A percentile compares a stretch with the other conserved stretches of the same genome.
Conservation (phyloP, 345 rosid genomes). For the Punica granatum region DNA sequence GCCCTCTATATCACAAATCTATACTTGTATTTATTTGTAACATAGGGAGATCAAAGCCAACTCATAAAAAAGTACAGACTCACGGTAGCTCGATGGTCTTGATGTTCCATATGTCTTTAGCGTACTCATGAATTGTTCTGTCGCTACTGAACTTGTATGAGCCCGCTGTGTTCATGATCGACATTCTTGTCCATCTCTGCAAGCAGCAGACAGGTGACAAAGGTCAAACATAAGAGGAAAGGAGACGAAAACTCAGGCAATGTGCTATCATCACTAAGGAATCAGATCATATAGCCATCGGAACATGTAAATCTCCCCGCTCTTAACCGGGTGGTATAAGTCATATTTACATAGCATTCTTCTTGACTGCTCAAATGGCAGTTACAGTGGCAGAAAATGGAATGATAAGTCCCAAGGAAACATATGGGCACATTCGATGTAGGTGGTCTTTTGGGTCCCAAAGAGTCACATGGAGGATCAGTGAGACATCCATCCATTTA, state of each 20-base stretch:
- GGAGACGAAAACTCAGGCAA: background rate
- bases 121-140: conserved; percentile 50
- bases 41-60: background rate
- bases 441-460: too few relatives aligned
- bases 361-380: background rate
- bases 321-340: too few relatives aligned
- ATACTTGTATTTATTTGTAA: background rate
- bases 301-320: too few relatives aligned
- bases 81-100: conserved; percentile 32
- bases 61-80: conserved; percentile 6
- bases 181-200: conserved; percentile 57
- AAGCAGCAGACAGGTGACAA: background rate
- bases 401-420: too few relatives aligned
- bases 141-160: conserved; percentile 60
- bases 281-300: background rate
- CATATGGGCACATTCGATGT: too few relatives aligned
- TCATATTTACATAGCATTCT: too few relatives aligned
- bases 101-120: conserved; percentile 48
- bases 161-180: conserved; percentile 55
- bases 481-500: too few relatives aligned
- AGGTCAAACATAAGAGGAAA: background rate
- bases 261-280: background rate
- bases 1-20: background rate
- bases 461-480: background rate
- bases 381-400: background rate